Evolutionary conservation across 306 rosid genomes (phyloP).

Genomic region (Trichosanthes truncata): DNA sequence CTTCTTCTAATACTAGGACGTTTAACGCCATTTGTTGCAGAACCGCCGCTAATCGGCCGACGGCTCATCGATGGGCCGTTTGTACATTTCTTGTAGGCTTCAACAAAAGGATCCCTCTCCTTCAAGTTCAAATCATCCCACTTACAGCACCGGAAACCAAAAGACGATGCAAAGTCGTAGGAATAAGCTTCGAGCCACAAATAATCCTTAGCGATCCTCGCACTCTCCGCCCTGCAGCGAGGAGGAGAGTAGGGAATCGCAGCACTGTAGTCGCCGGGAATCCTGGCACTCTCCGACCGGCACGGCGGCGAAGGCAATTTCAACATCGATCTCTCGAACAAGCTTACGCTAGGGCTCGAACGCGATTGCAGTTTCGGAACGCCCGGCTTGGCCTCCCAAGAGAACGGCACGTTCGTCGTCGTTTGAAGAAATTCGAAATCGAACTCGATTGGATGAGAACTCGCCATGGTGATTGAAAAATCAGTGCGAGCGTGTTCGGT

Average conservation of each 20-base stretch:
- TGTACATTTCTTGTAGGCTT: slow-evolving; percentile 44
- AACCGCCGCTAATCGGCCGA: neutral
- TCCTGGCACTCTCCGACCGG: slow-evolving; percentile 6
- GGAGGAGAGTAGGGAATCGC: neutral
- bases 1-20: slow-evolving; percentile 15
- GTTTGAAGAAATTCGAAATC: neutral
- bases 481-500: neutral
- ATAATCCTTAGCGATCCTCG: neutral
- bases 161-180: neutral
- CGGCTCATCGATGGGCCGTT: slow-evolving; percentile 15
- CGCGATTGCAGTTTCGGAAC: slow-evolving; percentile 19
- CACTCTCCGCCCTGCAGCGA: neutral
- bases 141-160: neutral
- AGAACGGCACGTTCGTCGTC: slow-evolving; percentile 31
- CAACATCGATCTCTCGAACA: neutral
- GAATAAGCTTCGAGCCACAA: neutral
- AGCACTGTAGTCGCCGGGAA: neutral
- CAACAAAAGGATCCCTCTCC: slow-evolving; percentile 41
- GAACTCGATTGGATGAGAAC: neutral
- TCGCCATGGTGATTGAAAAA: neutral
- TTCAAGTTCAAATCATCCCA: slow-evolving; percentile 14
- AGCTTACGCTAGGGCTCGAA: neutral
- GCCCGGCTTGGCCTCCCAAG: slow-evolving; percentile 54
- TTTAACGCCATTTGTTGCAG: slow-evolving; percentile 11
- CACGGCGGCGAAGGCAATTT: slow-evolving; percentile 12